phyloP scores from a whole-genome alignment of 108 stramenopile species.

The Fragilaria crotonensis region DNA sequence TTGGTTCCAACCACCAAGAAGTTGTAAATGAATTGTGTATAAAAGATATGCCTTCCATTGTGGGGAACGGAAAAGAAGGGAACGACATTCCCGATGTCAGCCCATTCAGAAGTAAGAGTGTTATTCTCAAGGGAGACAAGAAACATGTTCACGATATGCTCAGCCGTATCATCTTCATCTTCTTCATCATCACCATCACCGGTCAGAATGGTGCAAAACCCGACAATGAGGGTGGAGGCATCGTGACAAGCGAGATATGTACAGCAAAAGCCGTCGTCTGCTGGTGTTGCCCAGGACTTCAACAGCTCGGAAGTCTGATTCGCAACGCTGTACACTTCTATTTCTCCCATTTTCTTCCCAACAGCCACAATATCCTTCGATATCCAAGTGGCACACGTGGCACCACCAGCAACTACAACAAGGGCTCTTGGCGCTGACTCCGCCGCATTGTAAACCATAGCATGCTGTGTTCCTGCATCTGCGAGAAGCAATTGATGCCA shows the following conservation, averaged over 20 bases:
- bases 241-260: slow-evolving; percentile 3
- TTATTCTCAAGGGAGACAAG: slow-evolving; percentile 9
- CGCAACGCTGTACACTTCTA: slow-evolving; percentile 9
- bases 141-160: not conserved
- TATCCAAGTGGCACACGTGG: slow-evolving; percentile 5
- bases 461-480: not conserved
- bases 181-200: slow-evolving; percentile 18
- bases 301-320: not conserved
- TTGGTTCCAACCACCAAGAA: slow-evolving; percentile 68
- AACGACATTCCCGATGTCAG: slow-evolving; percentile 68
- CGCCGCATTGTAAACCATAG: not conserved
- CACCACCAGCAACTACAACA: not conserved
- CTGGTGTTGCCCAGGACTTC: slow-evolving; percentile 7
- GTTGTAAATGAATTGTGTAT: slow-evolving; percentile 28
- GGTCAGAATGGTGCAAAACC: slow-evolving; percentile 2
- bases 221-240: not conserved
- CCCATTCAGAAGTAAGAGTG: slow-evolving; percentile 25
- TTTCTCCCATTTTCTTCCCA: slow-evolving; percentile 8
- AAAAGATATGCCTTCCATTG: slow-evolving; percentile 65
- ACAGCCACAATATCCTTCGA: slow-evolving; percentile 2
- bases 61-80: slow-evolving; percentile 78
- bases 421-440: not conserved
- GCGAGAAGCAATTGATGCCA: slow-evolving; percentile 1
- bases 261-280: slow-evolving; percentile 7
- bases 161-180: slow-evolving; percentile 9